Evolutionary conservation across 1,139 yeast species (phyloP), one percentile per base, ranked within the genome.

Genomic region (Hyphopichia wangnamkhiaoensis): DNA sequence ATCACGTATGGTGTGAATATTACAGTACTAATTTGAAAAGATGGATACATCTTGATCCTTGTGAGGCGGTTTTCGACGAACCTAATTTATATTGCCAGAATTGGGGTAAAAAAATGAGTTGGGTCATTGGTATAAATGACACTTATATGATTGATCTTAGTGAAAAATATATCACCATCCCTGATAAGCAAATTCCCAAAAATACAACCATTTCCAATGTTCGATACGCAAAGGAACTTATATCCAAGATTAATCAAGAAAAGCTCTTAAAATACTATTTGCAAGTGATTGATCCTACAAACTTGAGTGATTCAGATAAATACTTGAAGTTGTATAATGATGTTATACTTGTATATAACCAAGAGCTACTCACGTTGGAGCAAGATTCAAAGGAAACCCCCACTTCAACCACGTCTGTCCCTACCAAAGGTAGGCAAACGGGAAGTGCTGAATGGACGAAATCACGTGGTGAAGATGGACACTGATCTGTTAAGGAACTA

Each of bases 1-100:
- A 91, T 55, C 98, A 91, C 58, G 97, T 88, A 0, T 91, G 98
- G 98, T 84, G 95, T 52, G 98, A 91, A 56, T 84, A 85, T 49
- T 91, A 80, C 57, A 86, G 95, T 2, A 61, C 55, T 0, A 56
- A 65, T 16, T 69, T 78, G 46, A 59, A 71, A 35, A 65, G 90
- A 41, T 91, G 98, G 98, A 73, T 90, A 20, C 98, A 91, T 59
- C 68, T 87, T 20, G 98, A 91, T 53, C 80, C 91, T 4, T 91
- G 98, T 57, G 98, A 91, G 53, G 84, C 81, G 31, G 82, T 89
- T 0, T 88, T 73, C 61, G 96, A 91, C 57, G 80, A 87, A 47
- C 97, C 98, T 0, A 59, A 68, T 27, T 65, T 90, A 21, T 91
- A 91, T 53, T 77, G 83, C 36, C 72, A 76, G 30, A 95, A 95